These are phyloP conservation scores for Coleophoma eucalyptorum DNA, from an alignment of 2,329 filamentous ascomycete species.

Conservation along the genomic window DNA sequence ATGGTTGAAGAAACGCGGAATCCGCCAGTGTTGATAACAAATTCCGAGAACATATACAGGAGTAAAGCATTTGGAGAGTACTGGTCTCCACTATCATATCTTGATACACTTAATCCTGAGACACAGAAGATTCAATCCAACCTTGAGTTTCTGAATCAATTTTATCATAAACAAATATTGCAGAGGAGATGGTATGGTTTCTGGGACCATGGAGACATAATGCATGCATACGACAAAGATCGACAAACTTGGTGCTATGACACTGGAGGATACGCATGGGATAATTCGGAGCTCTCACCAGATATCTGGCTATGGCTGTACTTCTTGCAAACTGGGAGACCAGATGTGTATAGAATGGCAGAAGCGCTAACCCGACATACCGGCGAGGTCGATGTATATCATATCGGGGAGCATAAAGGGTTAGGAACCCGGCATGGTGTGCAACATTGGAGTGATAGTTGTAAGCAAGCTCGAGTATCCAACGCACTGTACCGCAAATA, in stretches of 20 bases:
- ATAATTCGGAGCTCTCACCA: conserved; percentile 60
- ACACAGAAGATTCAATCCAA: conserved; percentile 41
- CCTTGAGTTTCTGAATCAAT: conserved; percentile 52
- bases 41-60: conserved; percentile 43
- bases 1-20: conserved; percentile 43
- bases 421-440: conserved; percentile 61
- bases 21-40: conserved; percentile 47
- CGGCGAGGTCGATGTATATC: conserved; percentile 59
- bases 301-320: conserved; percentile 61
- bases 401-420: conserved; percentile 52
- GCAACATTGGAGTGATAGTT: conserved; percentile 57
- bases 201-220: conserved; percentile 58
- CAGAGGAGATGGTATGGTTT: conserved; percentile 61
- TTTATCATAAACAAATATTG: conserved; percentile 51
- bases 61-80: conserved; percentile 51
- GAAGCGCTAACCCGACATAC: conserved; percentile 42
- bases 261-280: conserved; percentile 61
- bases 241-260: conserved; percentile 61
- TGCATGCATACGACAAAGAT: conserved; percentile 57
- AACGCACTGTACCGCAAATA: conserved; percentile 52
- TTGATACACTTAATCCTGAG: conserved; percentile 21
- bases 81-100: conserved; percentile 40
- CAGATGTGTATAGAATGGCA: conserved; percentile 14
- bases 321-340: conserved; percentile 22
- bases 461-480: conserved; percentile 59